Base-by-base conservation (phyloP, 345 rosid species). In the Cardiospermum halicacabum region DNA sequence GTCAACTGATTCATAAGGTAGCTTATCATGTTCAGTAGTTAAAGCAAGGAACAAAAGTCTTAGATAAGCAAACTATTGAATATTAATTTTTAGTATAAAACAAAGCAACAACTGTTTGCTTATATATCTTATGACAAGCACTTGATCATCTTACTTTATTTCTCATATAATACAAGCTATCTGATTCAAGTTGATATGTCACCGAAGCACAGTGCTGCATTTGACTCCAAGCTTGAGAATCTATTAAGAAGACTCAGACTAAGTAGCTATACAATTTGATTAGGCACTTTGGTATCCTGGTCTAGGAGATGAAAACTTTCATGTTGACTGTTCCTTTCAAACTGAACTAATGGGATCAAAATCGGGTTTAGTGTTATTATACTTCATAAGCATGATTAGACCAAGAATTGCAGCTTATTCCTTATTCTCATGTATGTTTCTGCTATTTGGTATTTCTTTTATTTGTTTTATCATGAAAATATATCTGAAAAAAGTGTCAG, bases 21-120 rank as follows among this genome's bases (percentile, higher is more conserved):
- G 56, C 24, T 56, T 26, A 49, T 64, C 24, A 12, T 65, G 43
- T 19, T 60, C 63, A 25, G 55, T 5, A 53, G 61, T 40, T 21
- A 47, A 66, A 66, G 62, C 66, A 26, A 51, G 54, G 67, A 42
- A 45, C 58, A 36, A 61, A 53, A 34, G 3, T 60, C 49, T 39
- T 1, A n/a, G 16, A 50, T 6, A 28, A 31, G 42, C 37, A 64
- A 37, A 43, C 27, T 7, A 49, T 3, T 13, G 3, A 9, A 31
- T 62, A 19, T 3, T 62, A 43, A 45, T 43, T 43, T 43, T 21
- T 43, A n/a, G 21, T 43, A 18, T 47, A n/a, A 47, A 16, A 45
- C 10, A 18, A n/a, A 45, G 22, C 16, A 45, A n/a, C 50, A n/a
- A 45, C 50, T n/a, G 16, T 45, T 18, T n/a, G 16, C 11, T 45